Conservation (phyloP, 2,329 filamentous ascomycete genomes). For the Colletotrichum chlorophyti region DNA sequence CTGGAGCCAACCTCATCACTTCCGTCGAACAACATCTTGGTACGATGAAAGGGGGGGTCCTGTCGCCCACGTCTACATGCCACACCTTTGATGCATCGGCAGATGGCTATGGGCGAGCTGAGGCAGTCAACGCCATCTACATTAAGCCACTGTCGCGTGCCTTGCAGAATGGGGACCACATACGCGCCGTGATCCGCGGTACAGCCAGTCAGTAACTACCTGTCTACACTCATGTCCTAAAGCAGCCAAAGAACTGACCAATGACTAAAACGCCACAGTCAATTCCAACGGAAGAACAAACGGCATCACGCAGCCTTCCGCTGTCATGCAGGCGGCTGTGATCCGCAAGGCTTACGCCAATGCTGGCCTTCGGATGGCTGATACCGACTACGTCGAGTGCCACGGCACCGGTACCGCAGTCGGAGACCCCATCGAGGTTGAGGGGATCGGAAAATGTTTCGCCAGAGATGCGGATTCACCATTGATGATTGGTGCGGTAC, state of each 20-base stretch:
- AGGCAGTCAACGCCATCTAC: constrained; percentile 39
- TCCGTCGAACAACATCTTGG: constrained; percentile 32
- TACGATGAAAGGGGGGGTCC: constrained; percentile 29
- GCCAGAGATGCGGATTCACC: background rate
- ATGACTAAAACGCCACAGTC: too few relatives aligned
- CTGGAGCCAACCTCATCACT: constrained; percentile 43
- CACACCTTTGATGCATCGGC: constrained; percentile 41
- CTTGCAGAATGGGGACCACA: constrained; percentile 31
- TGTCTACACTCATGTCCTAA: too few relatives aligned
- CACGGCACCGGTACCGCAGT: constrained; percentile 53
- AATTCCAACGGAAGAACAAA: constrained; percentile 15
- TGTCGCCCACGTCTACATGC: constrained; percentile 34
- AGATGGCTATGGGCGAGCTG: constrained; percentile 43
- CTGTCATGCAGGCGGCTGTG: constrained; percentile 30
- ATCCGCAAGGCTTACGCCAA: constrained; percentile 28
- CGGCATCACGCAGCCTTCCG: constrained; percentile 34
- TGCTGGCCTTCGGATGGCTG: too few relatives aligned
- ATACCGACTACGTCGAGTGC: constrained; percentile 44
- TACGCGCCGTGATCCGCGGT: constrained; percentile 33
- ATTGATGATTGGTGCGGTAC: constrained; percentile 5
- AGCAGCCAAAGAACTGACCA: too few relatives aligned
- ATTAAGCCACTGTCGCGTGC: constrained; percentile 40
- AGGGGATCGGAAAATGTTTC: constrained; percentile 22
- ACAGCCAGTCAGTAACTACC: constrained; percentile 18
- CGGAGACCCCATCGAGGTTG: constrained; percentile 50